phyloP scores from a whole-genome alignment of 73 alveolate genomes.

The Tetrahymena borealis region DNA sequence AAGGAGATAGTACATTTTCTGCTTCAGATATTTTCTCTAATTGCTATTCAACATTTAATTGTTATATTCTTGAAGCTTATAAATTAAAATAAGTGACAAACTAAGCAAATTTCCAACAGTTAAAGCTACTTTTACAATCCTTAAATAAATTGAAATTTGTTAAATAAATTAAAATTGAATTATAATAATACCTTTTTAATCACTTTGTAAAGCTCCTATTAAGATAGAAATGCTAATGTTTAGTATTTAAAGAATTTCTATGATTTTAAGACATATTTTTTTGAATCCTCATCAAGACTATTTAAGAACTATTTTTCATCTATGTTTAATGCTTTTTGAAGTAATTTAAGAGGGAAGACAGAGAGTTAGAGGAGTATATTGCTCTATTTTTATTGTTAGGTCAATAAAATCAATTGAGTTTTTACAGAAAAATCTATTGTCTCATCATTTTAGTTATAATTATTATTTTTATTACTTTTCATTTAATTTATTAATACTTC shows the following conservation, averaged over 20 bases:
- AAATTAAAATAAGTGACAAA: neutral
- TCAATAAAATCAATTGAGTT: neutral
- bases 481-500: neutral
- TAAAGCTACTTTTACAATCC: neutral
- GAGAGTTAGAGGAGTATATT: neutral
- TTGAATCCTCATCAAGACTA: neutral
- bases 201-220: neutral
- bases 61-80: neutral
- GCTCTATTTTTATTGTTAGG: neutral
- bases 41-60: neutral
- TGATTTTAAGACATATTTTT: neutral
- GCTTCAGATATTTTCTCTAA: neutral
- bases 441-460: neutral
- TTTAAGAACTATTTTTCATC: neutral
- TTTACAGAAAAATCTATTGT: neutral
- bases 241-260: neutral
- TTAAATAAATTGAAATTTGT: neutral
- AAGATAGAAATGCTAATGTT: neutral
- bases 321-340: neutral
- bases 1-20: neutral
- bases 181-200: neutral
- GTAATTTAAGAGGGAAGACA: neutral
- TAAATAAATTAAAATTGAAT: neutral
- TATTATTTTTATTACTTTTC: neutral
- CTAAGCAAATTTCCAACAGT: neutral